Conservation (phyloP, 2,329 filamentous ascomycete species). For the Zymoseptoria tritici region DNA sequence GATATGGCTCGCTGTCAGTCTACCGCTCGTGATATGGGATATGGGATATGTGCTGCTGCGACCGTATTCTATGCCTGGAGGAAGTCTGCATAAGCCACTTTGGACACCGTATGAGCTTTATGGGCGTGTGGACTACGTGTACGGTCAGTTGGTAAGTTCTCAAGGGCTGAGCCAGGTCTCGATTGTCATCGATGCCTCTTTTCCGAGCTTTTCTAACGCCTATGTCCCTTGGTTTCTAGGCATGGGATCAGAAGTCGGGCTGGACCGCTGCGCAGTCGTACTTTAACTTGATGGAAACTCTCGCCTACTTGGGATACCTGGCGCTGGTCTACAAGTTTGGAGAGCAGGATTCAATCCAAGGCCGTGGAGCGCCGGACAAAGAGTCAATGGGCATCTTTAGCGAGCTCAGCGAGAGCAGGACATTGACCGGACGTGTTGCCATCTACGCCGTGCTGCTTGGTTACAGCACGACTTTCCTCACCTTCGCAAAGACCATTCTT, state of each 20-base stretch:
- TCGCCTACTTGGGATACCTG: constrained; percentile 57
- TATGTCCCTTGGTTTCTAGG: no score
- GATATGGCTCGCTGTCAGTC: constrained; percentile 64
- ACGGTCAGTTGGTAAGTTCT: constrained; percentile 38
- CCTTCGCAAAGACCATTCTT: constrained; percentile 59
- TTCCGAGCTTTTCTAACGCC: no score
- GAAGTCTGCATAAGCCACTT: constrained; percentile 61
- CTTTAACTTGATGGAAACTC: constrained; percentile 62
- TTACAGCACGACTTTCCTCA: constrained; percentile 55
- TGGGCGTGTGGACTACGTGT: constrained; percentile 70
- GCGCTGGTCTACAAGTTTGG: constrained; percentile 44
- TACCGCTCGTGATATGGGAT: constrained; percentile 79
- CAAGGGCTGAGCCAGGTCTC: no score
- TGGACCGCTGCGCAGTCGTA: constrained; percentile 49
- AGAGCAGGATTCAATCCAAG: constrained; percentile 27
- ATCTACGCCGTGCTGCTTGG: constrained; percentile 51
- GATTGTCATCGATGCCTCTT: no score
- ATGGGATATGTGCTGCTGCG: constrained; percentile 69
- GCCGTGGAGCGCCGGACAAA: constrained; percentile 34
- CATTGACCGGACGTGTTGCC: constrained; percentile 45
- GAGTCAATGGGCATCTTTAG: constrained; percentile 39
- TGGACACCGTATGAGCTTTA: constrained; percentile 77
- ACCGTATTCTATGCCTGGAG: constrained; percentile 75
- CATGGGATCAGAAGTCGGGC: no score
- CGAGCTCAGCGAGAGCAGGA: constrained; percentile 43